Evolutionary conservation across 306 rosid species (phyloP), one percentile per base, ranked within the genome.

Genomic region (Trifolium subterraneum): DNA sequence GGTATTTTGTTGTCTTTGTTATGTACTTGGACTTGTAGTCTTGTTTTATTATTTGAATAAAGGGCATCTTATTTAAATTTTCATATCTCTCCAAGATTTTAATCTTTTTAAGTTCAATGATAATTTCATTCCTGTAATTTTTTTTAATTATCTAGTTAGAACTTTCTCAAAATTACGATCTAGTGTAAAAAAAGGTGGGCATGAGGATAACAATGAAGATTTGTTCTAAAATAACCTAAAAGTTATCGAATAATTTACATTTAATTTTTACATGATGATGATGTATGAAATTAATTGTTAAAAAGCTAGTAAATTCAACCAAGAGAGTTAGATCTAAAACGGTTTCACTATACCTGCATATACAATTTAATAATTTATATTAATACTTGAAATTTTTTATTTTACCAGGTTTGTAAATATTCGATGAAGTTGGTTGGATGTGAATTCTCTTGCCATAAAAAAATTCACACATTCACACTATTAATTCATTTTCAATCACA

Each of bases 61-160:
- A 58, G 31, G 75, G 74, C 75, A 31, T 67, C 47, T 56, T 56
- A 10, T 76, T 41, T 52, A 20, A 31, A 1, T 31, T 31, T n/a
- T 0, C 1, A 22, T 11, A 62, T 10, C 6, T 16, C 47, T 19
- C 5, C 11, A 31, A 76, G 11, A 23, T 20, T 50, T 38, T 3
- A 2, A 51, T 18, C 2, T 36, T 7, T 71, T 54, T 25, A 54
- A 39, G 23, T 62, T 5, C 10, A 8, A 18, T 70, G 23, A 36
- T 23, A 1, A 29, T 33, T 69, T 6, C 14, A n/a, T 62, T 18
- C 20, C 14, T 19, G 3, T 52, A 15, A 3, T 20, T 33, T 62
- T 62, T 20, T 22, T 22, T 4, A 38, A 25, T 68, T 4, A 44
- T 36, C 13, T 1, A 2, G 27, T 11, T 60, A 9, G 9, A 20